Evolutionary conservation across 192 early-diverging fungal species (phyloP), one percentile per base, ranked within the genome.

Genomic region (Mortierella hygrophila): DNA sequence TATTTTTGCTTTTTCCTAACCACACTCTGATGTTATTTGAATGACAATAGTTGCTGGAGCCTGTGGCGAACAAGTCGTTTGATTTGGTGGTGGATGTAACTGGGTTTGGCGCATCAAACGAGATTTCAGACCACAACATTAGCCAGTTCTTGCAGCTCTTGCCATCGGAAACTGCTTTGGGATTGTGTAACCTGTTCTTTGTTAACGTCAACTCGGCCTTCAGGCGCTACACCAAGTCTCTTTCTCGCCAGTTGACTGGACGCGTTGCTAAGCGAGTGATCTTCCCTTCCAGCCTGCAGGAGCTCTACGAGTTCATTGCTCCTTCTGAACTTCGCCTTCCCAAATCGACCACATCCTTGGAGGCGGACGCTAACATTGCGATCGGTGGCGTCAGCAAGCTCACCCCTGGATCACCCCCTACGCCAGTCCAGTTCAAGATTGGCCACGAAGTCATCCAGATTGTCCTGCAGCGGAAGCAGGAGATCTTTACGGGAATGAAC

Each of bases 41-140:
- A 18, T 42, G 4, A 23, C 32, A 54, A 6, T 76, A 93, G 74
- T 82, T 91, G 20, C 81, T 97, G 68, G 94, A 96, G 89, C 91
- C 95, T 37, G 85, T 92, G 41, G 90, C 93, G 10, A 91, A 90
- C 52, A 95, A 93, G 76, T 87, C 94, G 54, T 96, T 93, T 79
- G 97, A 98, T 73, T 70, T 98, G 54, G 90, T 97, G 26, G 89
- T 98, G 75, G 97, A 98, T 83, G 75, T 95, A 44, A 96, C 96
- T 44, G 92, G 95, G 83, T 97, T 97, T 90, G 91, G 92, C 9
- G 88, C 90, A 15, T 91, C 93, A 1, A 98, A 97, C 81, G 97
- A 98, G 88, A 93, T 97, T 49, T 93, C 95, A 26, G 80, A 88
- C 35, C 94, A 95, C 78, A 97, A 94, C 93, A 85, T 97, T 21